These are phyloP conservation scores for Porogramme epimiltina DNA, from an alignment of 1,284 basidiomycete species.

Conservation along the genomic window DNA sequence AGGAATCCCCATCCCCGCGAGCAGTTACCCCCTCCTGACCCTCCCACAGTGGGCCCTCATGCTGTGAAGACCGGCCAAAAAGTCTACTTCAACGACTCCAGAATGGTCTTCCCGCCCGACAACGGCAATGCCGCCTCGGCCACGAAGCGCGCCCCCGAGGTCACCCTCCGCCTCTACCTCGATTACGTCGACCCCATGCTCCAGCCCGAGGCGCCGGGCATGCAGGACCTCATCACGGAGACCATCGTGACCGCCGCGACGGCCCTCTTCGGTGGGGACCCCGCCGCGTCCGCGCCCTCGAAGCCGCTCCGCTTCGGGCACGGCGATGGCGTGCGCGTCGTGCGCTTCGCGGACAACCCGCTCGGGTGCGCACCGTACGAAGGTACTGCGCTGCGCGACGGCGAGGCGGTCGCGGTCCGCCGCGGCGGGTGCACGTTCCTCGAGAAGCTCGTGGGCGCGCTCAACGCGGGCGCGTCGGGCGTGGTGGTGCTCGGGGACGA, in stretches of 20 bases:
- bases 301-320: conserved; percentile 46
- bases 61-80: conserved; percentile 76
- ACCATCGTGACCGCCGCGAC: conserved; percentile 61
- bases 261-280: conserved; percentile 71
- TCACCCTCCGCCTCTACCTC: conserved; percentile 62
- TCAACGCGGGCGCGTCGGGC: conserved; percentile 69
- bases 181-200: conserved; percentile 49
- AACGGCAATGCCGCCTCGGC: conserved; percentile 17
- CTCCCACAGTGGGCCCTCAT: conserved; percentile 77
- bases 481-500: conserved; percentile 72
- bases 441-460: conserved; percentile 72
- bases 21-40: no score
- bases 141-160: conserved; percentile 36
- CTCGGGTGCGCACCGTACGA: conserved; percentile 64
- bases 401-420: conserved; percentile 52
- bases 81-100: conserved; percentile 80
- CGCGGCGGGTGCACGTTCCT: conserved; percentile 84
- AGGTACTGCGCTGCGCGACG: conserved; percentile 45
- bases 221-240: conserved; percentile 40
- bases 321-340: conserved; percentile 52
- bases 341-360: conserved; percentile 49
- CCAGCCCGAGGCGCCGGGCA: conserved; percentile 37
- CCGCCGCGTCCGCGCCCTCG: conserved; percentile 35
- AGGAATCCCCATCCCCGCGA: conserved; percentile 35
- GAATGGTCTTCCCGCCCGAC: conserved; percentile 45